Evolutionary conservation across 2,329 filamentous ascomycete species (phyloP).

Genomic region (Dactylella cylindrospora): DNA sequence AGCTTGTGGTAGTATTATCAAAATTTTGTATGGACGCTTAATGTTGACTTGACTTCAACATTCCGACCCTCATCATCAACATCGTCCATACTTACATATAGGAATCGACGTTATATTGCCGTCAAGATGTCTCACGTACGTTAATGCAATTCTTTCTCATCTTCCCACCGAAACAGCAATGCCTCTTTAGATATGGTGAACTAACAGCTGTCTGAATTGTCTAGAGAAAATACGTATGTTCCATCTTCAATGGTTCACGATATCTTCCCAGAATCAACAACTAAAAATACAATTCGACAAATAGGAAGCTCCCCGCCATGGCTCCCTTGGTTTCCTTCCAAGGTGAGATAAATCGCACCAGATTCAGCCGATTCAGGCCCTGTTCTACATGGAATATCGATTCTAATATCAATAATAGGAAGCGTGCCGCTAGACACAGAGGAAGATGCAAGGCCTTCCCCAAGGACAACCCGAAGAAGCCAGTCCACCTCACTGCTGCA

Average conservation of each 20-base stretch:
- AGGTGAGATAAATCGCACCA: constrained; percentile 53
- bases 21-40: constrained; percentile 37
- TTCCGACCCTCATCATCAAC: constrained; percentile 27
- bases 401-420: too few species aligned
- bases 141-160: too few species aligned
- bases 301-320: constrained; percentile 91
- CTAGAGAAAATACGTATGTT: constrained; percentile 49
- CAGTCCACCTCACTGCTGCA: constrained; percentile 94
- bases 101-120: constrained; percentile 32
- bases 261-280: constrained; percentile 37
- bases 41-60: constrained; percentile 29
- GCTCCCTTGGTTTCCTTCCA: constrained; percentile 83
- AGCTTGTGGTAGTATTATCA: constrained; percentile 20
- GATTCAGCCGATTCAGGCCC: background rate
- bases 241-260: constrained; percentile 3
- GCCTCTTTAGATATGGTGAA: constrained; percentile 10
- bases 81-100: constrained; percentile 37
- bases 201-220: constrained; percentile 18
- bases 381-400: too few species aligned
- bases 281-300: constrained; percentile 55
- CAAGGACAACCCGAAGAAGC: constrained; percentile 99
- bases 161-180: background rate
- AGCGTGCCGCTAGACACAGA: constrained; percentile 75
- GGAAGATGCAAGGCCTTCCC: constrained; percentile 97
- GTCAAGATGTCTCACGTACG: constrained; percentile 49